Base-by-base conservation (phyloP, 352 stramenopile species). In the Pythium phragmiticola region DNA sequence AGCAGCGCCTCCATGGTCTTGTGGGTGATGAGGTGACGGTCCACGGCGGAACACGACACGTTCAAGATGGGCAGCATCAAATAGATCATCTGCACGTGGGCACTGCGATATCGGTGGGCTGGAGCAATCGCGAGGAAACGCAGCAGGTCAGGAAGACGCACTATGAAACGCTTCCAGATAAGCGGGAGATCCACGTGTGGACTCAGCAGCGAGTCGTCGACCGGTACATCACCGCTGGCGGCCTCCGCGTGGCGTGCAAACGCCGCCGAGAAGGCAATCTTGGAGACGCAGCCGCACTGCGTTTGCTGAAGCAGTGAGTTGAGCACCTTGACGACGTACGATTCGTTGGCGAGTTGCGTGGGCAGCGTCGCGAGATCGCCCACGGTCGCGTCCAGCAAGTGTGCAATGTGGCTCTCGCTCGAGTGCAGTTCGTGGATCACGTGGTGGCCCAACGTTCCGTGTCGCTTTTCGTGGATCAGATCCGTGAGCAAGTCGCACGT, bases 401-500 rank as follows among this genome's bases (percentile, higher is more conserved):
- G 62, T 2, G 54, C 67, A 1, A 74, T 70, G 13, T 69, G 60
- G 17, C 55, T 72, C 11, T 78, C 58, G 30, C 66, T 69, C 6
- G 71, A 65, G n/a, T 70, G 75, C 14, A 89, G 56, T 42, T 76
- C 43, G 11, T 66, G 34, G 7, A 90, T 74, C 47, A 87, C 70
- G 17, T 74, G 75, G 50, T 72, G 84, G 3, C 84, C 84, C 34
- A 90, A 46, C 51, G 73, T 88, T 2, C 78, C 78, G 28, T 76
- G 76, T 17, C 84, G 74, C 2, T 76, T 71, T 45, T 92, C 84
- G 49, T 92, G 84, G 60, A 92, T 88, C 46, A 92, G 51, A 59
- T 90, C 84, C 0, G 84, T 92, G 17, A 92, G 53, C 54, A 92
- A 66, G 60, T 92, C 84, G 51, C 84, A 92, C 30, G 81, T 89